Conservation (phyloP, 768 basidiomycete genomes). For the Rhizopogon vesiculosus region DNA sequence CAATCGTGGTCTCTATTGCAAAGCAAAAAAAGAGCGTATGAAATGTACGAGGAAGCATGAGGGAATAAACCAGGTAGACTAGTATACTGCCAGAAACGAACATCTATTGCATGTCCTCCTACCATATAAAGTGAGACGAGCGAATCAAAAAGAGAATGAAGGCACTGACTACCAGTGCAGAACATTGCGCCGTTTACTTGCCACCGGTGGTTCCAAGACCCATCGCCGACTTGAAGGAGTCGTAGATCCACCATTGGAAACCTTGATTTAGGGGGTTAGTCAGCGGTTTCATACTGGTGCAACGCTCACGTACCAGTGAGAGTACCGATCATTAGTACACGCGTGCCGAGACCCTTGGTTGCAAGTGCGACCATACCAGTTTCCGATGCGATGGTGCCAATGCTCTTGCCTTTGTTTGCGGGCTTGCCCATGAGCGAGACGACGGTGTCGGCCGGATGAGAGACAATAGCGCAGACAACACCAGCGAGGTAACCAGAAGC, state of each 20-base stretch:
- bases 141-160: background rate
- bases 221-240: conserved; percentile 79
- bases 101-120: conserved; percentile 11
- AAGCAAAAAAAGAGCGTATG: background rate
- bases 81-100: background rate
- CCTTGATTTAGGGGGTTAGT: conserved; percentile 34
- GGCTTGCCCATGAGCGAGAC: conserved; percentile 93
- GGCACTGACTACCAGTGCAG: background rate
- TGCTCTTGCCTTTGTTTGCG: conserved; percentile 74
- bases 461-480: conserved; percentile 94
- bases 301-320: conserved; percentile 33
- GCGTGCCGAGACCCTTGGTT: conserved; percentile 84
- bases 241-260: conserved; percentile 96
- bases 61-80: conserved; percentile 1
- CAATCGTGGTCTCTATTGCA: conserved; percentile 2
- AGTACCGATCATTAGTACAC: conserved; percentile 81
- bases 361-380: conserved; percentile 60
- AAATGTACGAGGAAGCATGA: background rate
- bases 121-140: background rate
- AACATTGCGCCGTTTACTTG: conserved; percentile 47
- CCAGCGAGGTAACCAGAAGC: conserved; percentile 91
- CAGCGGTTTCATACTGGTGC: background rate
- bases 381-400: conserved; percentile 67
- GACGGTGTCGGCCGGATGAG: conserved; percentile 92
- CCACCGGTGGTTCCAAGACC: conserved; percentile 87